A percentile compares a stretch with the other conserved stretches of the same genome.
These are phyloP conservation scores for Dictyostelium purpureum DNA, from an alignment of 78 protist species.

Conservation along the genomic window DNA sequence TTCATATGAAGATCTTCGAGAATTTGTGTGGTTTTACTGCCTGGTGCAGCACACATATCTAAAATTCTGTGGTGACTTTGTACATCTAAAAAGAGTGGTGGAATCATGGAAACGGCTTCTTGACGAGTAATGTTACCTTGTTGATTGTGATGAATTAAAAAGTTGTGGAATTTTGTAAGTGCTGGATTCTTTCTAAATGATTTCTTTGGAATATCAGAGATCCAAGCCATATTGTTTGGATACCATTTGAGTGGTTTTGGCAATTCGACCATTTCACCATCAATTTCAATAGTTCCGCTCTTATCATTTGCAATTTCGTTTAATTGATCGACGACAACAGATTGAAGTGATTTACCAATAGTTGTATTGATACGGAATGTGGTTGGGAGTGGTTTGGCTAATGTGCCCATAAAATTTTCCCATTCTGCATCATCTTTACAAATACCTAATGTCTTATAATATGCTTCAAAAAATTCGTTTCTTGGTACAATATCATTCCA, in stretches of 20 bases:
- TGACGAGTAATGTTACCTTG: slow-evolving; percentile 83
- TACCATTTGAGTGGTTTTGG: slow-evolving; percentile 66
- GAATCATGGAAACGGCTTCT: slow-evolving; percentile 87
- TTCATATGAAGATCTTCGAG: slow-evolving; percentile 87
- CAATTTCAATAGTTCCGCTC: slow-evolving; percentile 19
- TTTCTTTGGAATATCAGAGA: slow-evolving; percentile 24
- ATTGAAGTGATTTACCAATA: slow-evolving; percentile 12
- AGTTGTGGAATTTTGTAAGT: slow-evolving; percentile 43
- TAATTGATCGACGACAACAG: slow-evolving; percentile 14
- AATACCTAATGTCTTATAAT: background rate
- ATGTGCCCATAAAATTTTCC: slow-evolving; percentile 19
- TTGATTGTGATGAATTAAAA: slow-evolving; percentile 65
- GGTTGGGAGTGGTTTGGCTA: slow-evolving; percentile 77
- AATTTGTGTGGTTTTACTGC: slow-evolving; percentile 97
- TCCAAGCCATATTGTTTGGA: slow-evolving; percentile 81
- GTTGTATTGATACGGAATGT: slow-evolving; percentile 71
- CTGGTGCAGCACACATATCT: slow-evolving; percentile 99
- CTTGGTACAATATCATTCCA: slow-evolving; percentile 15
- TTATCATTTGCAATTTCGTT: background rate
- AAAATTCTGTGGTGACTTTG: slow-evolving; percentile 81
- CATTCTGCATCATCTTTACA: slow-evolving; percentile 48
- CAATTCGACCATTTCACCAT: slow-evolving; percentile 3
- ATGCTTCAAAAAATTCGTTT: background rate
- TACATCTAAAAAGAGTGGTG: slow-evolving; percentile 81
- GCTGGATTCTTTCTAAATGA: slow-evolving; percentile 50